Evolutionary conservation across 202 grass and related monocot genomes (phyloP), one percentile per base, ranked within the genome.

Genomic region (Cymbopogon flexuosus): DNA sequence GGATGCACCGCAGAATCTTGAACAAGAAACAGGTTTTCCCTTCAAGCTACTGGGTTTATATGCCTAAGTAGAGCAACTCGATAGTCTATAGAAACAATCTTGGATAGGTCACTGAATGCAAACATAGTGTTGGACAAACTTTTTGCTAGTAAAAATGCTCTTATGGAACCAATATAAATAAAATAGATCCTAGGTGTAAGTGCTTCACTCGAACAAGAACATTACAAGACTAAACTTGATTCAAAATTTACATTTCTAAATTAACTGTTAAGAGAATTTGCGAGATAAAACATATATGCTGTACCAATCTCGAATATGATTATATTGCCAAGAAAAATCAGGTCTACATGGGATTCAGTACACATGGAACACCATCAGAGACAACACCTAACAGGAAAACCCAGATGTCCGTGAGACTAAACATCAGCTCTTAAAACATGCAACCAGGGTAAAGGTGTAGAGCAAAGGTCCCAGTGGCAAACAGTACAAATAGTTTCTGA

Each of bases 381-480:
- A 77, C 42, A 76, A 5, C 36, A 65, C 7, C 23, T 43, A 41
- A 68, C 12, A 76, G 40, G 33, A 77, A 54, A 77, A 76, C 8
- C 19, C 30, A 57, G 64, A 37, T 59, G 70, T 42, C 14, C 24
- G 64, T 64, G 18, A 72, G 35, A 83, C 10, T 73, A 49, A 79
- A 45, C 72, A 72, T 29, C n/a, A 47, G 58, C 24, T 77, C 45
- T 43, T 22, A 79, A 73, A 35, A 58, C 31, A 49, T 21, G 47
- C 10, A 49, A 78, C 46, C 37, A 33, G 9, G 19, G 56, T 22
- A 49, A 9, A 31, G 37, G 9, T 11, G 56, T 37, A 60, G 18
- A 47, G 72, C 39, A 78, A 33, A 79, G 47, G 72, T 36, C 73
- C 59, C 73, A 67, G 29, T 45, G 45, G 46, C 60, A 83, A 83